Percentiles rank a stretch among this genome's conserved stretches.
Evolutionary conservation across 1,139 yeast species (phyloP).

Genomic region (Lodderomyces margitis): DNA sequence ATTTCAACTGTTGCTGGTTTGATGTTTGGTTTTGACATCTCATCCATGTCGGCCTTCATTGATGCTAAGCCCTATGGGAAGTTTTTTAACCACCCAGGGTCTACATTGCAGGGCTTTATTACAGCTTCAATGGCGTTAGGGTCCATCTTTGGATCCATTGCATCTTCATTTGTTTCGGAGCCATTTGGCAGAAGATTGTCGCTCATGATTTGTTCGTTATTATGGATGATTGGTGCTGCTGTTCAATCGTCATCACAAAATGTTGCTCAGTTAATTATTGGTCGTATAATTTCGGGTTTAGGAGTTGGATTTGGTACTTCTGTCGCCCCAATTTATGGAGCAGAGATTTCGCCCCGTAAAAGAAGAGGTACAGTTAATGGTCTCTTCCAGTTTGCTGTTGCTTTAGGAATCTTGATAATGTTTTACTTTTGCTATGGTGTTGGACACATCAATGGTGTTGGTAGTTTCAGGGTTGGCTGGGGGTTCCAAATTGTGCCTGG

Average conservation of each 20-base stretch:
- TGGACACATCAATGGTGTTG: conserved; percentile 43
- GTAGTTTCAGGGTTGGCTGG: conserved; percentile 69
- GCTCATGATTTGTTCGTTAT: conserved; percentile 43
- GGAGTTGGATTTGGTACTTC: conserved; percentile 74
- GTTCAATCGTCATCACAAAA: conserved; percentile 46
- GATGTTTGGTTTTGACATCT: conserved; percentile 67
- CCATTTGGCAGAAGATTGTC: conserved; percentile 58
- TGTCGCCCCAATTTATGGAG: conserved; percentile 68
- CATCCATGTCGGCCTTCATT: conserved; percentile 63
- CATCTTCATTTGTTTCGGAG: conserved; percentile 51
- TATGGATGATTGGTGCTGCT: conserved; percentile 52
- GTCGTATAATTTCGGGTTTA: conserved; percentile 64
- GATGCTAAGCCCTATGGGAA: conserved; percentile 28
- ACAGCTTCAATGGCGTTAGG: conserved; percentile 62
- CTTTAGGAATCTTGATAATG: conserved; percentile 61
- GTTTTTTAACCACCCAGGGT: conserved; percentile 40
- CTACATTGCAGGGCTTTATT: conserved; percentile 55
- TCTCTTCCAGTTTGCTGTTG: conserved; percentile 63
- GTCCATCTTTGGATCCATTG: conserved; percentile 54
- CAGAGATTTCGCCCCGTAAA: conserved; percentile 65
- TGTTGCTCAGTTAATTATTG: conserved; percentile 50
- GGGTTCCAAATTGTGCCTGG: conserved; percentile 68
- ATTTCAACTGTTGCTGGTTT: conserved; percentile 58
- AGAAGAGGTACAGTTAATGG: conserved; percentile 70
- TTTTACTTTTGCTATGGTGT: conserved; percentile 65